Conservation (phyloP, 768 basidiomycete genomes). For the Tephrocybe rancida region DNA sequence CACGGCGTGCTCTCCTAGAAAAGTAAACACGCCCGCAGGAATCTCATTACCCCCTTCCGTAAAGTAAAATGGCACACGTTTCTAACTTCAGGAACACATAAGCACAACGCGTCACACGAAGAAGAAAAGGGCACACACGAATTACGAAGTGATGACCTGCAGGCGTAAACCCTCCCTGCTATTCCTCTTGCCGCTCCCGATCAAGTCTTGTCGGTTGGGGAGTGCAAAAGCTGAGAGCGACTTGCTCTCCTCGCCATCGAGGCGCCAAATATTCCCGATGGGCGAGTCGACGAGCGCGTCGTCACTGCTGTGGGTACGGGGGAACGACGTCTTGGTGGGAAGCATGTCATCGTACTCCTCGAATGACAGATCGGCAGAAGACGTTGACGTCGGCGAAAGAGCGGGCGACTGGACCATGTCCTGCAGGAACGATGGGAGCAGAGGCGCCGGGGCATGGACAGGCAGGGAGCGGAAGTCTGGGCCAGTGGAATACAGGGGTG, state of each 20-base stretch:
- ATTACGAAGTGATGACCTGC: conserved; percentile 22
- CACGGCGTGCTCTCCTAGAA: conserved; percentile 7
- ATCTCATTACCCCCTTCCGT: conserved; percentile 6
- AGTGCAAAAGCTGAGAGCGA: conserved; percentile 52
- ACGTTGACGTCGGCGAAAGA: conserved; percentile 63
- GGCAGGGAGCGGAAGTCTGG: conserved; percentile 30
- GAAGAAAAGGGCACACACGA: conserved; percentile 11
- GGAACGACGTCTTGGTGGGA: conserved; percentile 28
- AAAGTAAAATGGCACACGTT: conserved; percentile 13
- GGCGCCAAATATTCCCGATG: conserved; percentile 65
- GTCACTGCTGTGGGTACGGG: conserved; percentile 28
- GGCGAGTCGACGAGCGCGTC: conserved; percentile 32
- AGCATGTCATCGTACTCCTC: conserved; percentile 55
- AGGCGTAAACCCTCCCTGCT: conserved; percentile 36
- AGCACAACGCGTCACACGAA: background rate
- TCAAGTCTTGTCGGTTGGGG: conserved; percentile 39
- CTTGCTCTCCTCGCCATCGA: conserved; percentile 73
- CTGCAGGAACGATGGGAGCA: conserved; percentile 79
- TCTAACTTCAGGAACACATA: conserved; percentile 2
- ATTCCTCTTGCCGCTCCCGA: conserved; percentile 38
- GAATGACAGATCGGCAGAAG: conserved; percentile 65
- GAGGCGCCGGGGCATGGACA: conserved; percentile 47
- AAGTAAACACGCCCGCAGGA: background rate
- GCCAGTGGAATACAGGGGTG: conserved; percentile 39
- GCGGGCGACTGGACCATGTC: conserved; percentile 74